Base-by-base conservation (phyloP, 2,329 filamentous ascomycete species). In the Xylariaceae sp. region DNA sequence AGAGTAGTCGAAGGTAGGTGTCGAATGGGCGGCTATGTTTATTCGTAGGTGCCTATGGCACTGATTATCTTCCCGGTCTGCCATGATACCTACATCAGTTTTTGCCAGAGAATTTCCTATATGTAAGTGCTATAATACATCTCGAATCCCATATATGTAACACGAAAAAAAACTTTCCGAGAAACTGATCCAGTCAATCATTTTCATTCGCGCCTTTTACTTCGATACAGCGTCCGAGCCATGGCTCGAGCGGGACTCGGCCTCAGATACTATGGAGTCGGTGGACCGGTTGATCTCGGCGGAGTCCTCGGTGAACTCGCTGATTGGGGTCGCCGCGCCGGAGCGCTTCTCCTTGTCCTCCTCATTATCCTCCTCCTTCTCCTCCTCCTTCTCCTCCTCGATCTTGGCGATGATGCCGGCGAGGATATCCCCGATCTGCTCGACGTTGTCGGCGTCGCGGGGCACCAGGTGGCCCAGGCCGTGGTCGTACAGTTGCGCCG, bases 391-490 rank as follows among this genome's bases (percentile, higher is more conserved):
- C 1, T 48, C 46, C 48, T 56, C 52, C 26, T 59, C 56, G n/a
- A 62, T 60, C 32, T 44, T 40, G 29, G 49, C 51, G 26, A 57
- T 50, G 43, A 59, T 54, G 32, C 52, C 57, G 7, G 54, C 53
- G 1, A 72, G 56, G 7, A 67, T 54, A 18, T 67, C 61, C 14
- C 60, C 63, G 1, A 71, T 55, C 46, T 66, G 54, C 26, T 59
- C 56, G 56, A 62, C 59, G 54, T 62, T 62, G 44, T 62, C 60
- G 37, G 57, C 57, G 54, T 58, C 72, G 49, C 76, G 68, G 0
- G 79, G 79, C 9, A 82, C 73, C 5, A 77, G 77, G 63, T 82
- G 80, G 0, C 79, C 79, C 48, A 79, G 77, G 14, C 78, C 79
- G 57, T 80, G 78, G 65, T 82, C 79, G 53, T 80, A 81, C 52